Base-by-base conservation (phyloP, 2,329 filamentous ascomycete species). In the Podosphaera fusca region DNA sequence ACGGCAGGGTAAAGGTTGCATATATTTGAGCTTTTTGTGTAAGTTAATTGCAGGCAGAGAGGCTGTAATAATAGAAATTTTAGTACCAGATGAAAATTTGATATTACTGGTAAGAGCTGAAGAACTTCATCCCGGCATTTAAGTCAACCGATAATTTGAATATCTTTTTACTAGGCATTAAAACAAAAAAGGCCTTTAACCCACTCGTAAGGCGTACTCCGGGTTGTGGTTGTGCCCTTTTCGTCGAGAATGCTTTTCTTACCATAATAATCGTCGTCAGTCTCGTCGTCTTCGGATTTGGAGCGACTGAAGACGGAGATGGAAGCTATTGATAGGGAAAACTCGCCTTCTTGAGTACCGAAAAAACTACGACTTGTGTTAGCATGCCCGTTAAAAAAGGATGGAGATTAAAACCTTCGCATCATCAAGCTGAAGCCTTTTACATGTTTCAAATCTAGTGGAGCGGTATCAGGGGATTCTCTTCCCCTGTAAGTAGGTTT, bases 381-480 rank as follows among this genome's bases (percentile, higher is more conserved):
- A 56, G 12, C 31, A 33, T 35, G 38, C 31, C 36, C 30, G 2
- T 14, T n/a, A 29, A 2, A 21, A 9, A 8, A n/a, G 4, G 12
- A 56, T 10, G 53, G 29, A 29, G 46, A 2, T 60, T 12, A 71
- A 58, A 68, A 87, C 85, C 86, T 92, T 67, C 87, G 72, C 74
- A 85, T 84, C 86, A 92, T 89, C 59, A 92, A 73, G 55, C 80
- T 82, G 35, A 90, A 71, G 52, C 84, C 74, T 69, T 78, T 83
- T 45, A 92, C 72, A 49, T 72, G 71, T 53, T 71, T 72, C 60
- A 76, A 64, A 62, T 87, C 72, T 62, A 92, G 67, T 4, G 75
- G 73, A 58, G 73, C 67, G 0, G 77, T 77, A 68, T 84, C 80
- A 21, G 75, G 69, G 65, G 78, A 75, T 59, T 80, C 74, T 63